phyloP scores from a whole-genome alignment of 2,329 filamentous ascomycete species.

The Aureobasidium sp. region DNA sequence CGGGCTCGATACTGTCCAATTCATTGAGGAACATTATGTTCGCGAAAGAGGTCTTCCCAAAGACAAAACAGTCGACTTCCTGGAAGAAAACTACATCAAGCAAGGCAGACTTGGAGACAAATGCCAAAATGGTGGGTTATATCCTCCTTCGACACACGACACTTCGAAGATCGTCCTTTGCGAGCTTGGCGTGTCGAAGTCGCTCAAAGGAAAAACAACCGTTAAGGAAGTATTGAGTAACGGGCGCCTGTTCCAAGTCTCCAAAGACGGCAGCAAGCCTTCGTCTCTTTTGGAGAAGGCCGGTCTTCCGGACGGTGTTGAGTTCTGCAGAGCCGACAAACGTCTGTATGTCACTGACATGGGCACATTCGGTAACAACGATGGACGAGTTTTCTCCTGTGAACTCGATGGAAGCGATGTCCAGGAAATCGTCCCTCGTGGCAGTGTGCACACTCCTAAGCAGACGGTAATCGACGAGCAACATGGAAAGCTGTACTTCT shows the following conservation, averaged over 20 bases:
- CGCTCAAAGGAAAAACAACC: neutral
- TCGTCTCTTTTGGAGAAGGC: neutral
- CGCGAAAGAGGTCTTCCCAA: constrained; percentile 39
- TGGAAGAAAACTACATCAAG: constrained; percentile 41
- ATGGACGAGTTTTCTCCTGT: constrained; percentile 25
- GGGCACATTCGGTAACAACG: constrained; percentile 19
- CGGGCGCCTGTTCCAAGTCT: neutral
- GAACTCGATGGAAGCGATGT: constrained; percentile 27
- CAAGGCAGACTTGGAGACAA: constrained; percentile 41
- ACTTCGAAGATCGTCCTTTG: constrained; percentile 1
- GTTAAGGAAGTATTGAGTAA: neutral
- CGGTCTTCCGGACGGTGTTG: constrained; percentile 28
- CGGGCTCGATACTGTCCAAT: constrained; percentile 47
- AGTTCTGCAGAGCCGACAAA: constrained; percentile 18
- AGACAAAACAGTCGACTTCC: constrained; percentile 38
- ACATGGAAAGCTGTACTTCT: constrained; percentile 33
- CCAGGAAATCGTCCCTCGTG: constrained; percentile 36
- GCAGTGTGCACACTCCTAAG: constrained; percentile 45
- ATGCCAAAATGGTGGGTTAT: constrained; percentile 19
- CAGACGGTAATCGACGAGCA: constrained; percentile 30
- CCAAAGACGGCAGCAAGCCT: neutral
- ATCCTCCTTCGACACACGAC: constrained; percentile 1
- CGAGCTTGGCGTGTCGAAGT: neutral
- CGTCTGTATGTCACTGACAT: constrained; percentile 30
- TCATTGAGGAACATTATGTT: constrained; percentile 50